Conservation (phyloP, 139 green algal genomes). For the Tetraselmis striata region DNA sequence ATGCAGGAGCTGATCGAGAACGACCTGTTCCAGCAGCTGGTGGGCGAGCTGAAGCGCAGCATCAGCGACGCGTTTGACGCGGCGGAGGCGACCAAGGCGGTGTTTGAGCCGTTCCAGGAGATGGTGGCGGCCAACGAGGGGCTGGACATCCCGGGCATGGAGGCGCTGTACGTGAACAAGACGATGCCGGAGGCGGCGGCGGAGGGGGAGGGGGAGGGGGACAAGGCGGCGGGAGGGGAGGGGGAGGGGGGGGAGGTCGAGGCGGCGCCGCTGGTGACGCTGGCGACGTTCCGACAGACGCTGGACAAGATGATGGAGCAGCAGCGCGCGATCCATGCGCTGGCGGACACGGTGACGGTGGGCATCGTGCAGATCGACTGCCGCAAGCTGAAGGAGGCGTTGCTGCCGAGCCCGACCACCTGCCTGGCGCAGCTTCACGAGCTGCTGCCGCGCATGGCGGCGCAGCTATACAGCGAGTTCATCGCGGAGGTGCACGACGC, state of each 20-base stretch:
- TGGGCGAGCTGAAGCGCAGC: constrained; percentile 40
- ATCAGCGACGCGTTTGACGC: constrained; percentile 39
- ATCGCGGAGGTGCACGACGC: constrained; percentile 52
- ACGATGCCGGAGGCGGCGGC: background rate
- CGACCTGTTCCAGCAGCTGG: constrained; percentile 50
- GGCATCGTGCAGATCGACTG: constrained; percentile 28
- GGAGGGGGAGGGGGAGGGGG: background rate
- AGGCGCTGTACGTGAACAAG: constrained; percentile 2
- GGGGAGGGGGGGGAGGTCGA: background rate
- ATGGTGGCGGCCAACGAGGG: constrained; percentile 36
- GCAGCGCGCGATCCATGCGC: constrained; percentile 31
- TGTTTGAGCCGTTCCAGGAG: constrained; percentile 37
- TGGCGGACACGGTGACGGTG: constrained; percentile 10
- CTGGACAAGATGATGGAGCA: constrained; percentile 50
- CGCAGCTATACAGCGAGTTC: constrained; percentile 52
- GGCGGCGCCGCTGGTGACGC: constrained; percentile 20
- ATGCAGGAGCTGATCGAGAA: constrained; percentile 43
- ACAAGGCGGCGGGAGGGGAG: background rate
- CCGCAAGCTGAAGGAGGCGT: constrained; percentile 40
- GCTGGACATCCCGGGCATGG: constrained; percentile 8
- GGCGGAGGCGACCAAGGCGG: constrained; percentile 46
- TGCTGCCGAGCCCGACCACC: constrained; percentile 53
- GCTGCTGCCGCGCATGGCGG: constrained; percentile 49
- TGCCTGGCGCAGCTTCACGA: constrained; percentile 48
- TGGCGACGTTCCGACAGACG: constrained; percentile 47